These are phyloP conservation scores for Diaporthe citrichinensis DNA, from an alignment of 2,329 filamentous ascomycete species.

Conservation along the genomic window DNA sequence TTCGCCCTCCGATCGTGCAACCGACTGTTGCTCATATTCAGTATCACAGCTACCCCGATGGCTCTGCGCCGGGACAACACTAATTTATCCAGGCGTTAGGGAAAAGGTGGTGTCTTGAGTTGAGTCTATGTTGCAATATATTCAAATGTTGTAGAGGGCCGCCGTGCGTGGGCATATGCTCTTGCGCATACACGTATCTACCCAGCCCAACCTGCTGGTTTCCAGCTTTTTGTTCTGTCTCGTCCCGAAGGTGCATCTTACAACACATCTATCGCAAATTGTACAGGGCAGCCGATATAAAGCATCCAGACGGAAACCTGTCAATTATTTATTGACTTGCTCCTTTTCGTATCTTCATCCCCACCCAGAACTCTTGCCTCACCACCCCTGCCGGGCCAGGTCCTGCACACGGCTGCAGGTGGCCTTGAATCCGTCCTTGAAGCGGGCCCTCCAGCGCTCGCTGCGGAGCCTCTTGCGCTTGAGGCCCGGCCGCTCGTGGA, in stretches of 20 bases:
- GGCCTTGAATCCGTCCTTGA: conserved; percentile 77
- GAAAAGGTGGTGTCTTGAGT: too few species aligned
- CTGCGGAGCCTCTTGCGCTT: conserved; percentile 83
- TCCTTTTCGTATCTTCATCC: not conserved
- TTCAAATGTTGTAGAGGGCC: not conserved
- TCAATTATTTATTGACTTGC: not conserved
- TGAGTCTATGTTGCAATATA: conserved; percentile 9
- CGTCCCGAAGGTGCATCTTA: not conserved
- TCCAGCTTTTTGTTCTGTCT: not conserved
- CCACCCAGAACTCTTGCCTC: not conserved
- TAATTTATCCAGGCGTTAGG: fast-evolving
- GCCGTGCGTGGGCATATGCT: not conserved
- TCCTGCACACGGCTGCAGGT: conserved; percentile 76
- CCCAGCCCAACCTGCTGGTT: not conserved
- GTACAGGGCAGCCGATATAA: not conserved
- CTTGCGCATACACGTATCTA: not conserved
- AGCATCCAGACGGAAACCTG: not conserved
- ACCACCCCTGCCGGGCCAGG: conserved; percentile 86
- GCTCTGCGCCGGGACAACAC: not conserved
- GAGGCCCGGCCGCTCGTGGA: conserved; percentile 81
- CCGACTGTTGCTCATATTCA: too few species aligned
- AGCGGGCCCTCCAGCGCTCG: conserved; percentile 78
- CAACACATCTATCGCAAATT: conserved; percentile 6
- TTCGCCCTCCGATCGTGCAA: too few species aligned
- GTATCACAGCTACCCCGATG: not conserved